These are phyloP conservation scores for Kluyveromyces starmeri DNA, from an alignment of 805 yeast genomes.

Conservation along the genomic window DNA sequence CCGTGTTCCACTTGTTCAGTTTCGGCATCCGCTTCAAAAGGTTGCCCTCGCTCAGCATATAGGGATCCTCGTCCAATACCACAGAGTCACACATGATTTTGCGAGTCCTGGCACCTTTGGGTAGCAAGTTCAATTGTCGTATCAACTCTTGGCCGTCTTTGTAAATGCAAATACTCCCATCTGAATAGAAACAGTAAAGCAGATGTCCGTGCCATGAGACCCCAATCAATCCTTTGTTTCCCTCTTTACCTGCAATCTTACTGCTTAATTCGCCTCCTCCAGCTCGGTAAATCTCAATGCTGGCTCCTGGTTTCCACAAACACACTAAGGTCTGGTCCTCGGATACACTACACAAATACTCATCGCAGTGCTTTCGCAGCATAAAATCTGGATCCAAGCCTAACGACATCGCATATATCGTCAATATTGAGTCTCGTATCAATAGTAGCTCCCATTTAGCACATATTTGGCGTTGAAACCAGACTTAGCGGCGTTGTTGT, in stretches of 20 bases:
- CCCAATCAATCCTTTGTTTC: not conserved
- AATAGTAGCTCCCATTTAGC: too few relatives aligned
- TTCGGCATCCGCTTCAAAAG: constrained; percentile 2
- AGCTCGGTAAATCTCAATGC: constrained; percentile 2
- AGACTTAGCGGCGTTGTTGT: too few relatives aligned
- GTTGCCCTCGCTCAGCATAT: constrained; percentile 1
- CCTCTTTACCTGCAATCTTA: not conserved
- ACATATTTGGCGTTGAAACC: too few relatives aligned
- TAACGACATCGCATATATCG: constrained; percentile 1
- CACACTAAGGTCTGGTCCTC: constrained; percentile 2
- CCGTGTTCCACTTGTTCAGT: constrained; percentile 4
- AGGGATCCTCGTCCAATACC: not conserved
- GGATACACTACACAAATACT: not conserved
- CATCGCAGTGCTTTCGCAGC: not conserved
- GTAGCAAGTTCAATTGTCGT: not conserved
- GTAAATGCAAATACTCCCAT: not conserved
- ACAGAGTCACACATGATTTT: constrained; percentile 1
- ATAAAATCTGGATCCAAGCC: not conserved
- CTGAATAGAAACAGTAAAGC: constrained; percentile 2
- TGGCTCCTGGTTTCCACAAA: constrained; percentile 1
- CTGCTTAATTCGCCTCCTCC: constrained; percentile 1
- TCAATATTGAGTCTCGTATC: too few relatives aligned
- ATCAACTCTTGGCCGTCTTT: constrained; percentile 1
- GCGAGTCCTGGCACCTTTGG: constrained; percentile 2
- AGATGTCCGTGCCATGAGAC: not conserved